phyloP scores from a whole-genome alignment of 2,329 filamentous ascomycete species.

The Aschersonia sp. region DNA sequence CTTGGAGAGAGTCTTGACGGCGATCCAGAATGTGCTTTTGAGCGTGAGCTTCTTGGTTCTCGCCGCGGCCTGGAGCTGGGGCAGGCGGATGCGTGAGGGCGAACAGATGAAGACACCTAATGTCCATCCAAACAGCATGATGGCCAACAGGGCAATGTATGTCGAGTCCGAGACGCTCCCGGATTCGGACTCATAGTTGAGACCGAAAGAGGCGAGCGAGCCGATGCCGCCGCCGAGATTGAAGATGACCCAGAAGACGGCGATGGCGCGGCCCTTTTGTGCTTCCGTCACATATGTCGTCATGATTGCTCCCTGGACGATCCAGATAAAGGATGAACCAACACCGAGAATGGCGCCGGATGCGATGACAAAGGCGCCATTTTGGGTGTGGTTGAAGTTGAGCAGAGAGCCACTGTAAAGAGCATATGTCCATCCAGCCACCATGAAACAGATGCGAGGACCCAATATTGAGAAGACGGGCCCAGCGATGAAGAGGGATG shows the following conservation, averaged over 20 bases:
- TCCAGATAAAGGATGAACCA: slow-evolving; percentile 29
- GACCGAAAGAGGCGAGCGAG: slow-evolving; percentile 17
- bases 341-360: slow-evolving; percentile 29
- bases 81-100: slow-evolving; percentile 24
- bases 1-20: slow-evolving; percentile 21
- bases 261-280: slow-evolving; percentile 26
- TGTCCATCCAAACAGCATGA: slow-evolving; percentile 34
- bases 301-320: slow-evolving; percentile 32
- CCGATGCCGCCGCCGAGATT: slow-evolving; percentile 30
- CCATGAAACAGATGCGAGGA: slow-evolving; percentile 23
- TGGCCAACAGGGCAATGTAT: slow-evolving; percentile 31
- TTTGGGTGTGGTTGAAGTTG: slow-evolving; percentile 23
- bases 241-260: slow-evolving; percentile 30
- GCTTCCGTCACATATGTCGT: slow-evolving; percentile 21
- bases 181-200: slow-evolving; percentile 24
- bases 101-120: slow-evolving; percentile 32
- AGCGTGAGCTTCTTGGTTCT: slow-evolving; percentile 24
- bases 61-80: slow-evolving; percentile 19
- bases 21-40: slow-evolving; percentile 18
- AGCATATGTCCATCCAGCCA: slow-evolving; percentile 30
- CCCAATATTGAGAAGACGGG: slow-evolving; percentile 27
- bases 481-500: slow-evolving; percentile 27
- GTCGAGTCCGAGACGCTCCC: slow-evolving; percentile 32
- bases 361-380: slow-evolving; percentile 28
- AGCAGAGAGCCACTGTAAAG: slow-evolving; percentile 28